Evolutionary conservation across 2,329 filamentous ascomycete species (phyloP).

Genomic region (Botrytis pseudocinerea): DNA sequence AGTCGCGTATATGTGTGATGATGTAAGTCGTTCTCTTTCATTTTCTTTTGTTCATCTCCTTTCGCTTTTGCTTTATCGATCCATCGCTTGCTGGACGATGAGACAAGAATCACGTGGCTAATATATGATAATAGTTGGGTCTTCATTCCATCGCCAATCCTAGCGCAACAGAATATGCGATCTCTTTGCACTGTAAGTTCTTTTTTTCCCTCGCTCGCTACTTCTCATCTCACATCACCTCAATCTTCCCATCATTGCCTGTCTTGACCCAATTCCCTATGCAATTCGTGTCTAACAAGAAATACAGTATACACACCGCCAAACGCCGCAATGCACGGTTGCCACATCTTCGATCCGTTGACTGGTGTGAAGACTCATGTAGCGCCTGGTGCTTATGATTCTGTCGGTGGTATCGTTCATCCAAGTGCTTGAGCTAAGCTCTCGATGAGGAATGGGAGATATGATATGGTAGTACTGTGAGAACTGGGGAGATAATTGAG

Average conservation of each 20-base stretch:
- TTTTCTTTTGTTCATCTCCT: not conserved
- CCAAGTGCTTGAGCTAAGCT: not conserved
- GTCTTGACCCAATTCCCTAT: not conserved
- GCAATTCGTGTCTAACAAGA: not conserved
- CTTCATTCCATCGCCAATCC: conserved; percentile 82
- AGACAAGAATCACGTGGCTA: not conserved
- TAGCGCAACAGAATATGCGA: conserved; percentile 69
- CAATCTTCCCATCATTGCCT: not conserved
- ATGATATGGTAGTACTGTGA: not conserved
- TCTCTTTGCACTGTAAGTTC: conserved; percentile 68
- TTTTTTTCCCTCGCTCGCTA: not conserved
- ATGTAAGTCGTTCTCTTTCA: conserved; percentile 40
- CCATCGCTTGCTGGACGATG: not conserved
- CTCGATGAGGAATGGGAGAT: not conserved
- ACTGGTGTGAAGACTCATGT: conserved; percentile 75
- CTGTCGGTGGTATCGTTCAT: conserved; percentile 43
- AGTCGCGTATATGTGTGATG: conserved; percentile 90
- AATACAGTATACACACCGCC: conserved; percentile 79
- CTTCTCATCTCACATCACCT: not conserved
- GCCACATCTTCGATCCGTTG: conserved; percentile 73
- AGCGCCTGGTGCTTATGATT: conserved; percentile 71
- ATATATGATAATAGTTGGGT: conserved; percentile 54
- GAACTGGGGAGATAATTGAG: not conserved
- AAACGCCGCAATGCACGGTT: conserved; percentile 81
- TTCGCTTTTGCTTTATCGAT: not conserved